phyloP scores from a whole-genome alignment of 2,329 filamentous ascomycete species.

The Stachybotrys echinatus region DNA sequence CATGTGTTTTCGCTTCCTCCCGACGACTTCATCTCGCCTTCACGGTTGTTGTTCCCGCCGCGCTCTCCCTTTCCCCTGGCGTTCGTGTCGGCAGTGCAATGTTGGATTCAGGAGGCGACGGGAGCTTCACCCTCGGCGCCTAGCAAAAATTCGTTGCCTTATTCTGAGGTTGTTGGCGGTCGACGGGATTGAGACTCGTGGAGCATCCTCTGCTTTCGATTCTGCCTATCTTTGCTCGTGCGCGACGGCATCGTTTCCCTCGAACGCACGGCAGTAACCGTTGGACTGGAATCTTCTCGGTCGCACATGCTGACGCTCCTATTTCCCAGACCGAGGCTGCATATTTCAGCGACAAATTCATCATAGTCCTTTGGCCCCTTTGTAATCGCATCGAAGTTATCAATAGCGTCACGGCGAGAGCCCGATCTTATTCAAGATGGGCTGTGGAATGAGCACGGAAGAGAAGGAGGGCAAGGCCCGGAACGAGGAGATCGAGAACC shows the following conservation, averaged over 20 bases:
- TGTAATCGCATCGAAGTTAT: not conserved
- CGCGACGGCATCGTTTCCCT: no score
- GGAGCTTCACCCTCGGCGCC: not conserved
- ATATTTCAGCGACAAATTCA: not conserved
- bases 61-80: not conserved
- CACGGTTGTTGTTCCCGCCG: not conserved
- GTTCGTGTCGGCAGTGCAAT: not conserved
- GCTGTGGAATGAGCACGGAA: conserved; percentile 99
- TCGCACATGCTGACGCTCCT: not conserved
- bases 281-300: no score
- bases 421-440: conserved; percentile 66
- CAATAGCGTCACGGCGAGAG: conserved; percentile 8
- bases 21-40: not conserved
- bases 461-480: conserved; percentile 99
- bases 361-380: not conserved
- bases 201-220: no score
- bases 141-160: not conserved
- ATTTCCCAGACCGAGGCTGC: not conserved
- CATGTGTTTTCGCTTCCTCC: not conserved
- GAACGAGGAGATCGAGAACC: conserved; percentile 99
- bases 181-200: no score
- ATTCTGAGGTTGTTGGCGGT: not conserved
- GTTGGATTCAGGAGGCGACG: not conserved
- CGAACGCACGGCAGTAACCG: no score
- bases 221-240: no score